A percentile compares a stretch with the other conserved stretches of the same genome.
phyloP scores from a whole-genome alignment of 176 grass and related monocot genomes.

The Ensete ventricosum region DNA sequence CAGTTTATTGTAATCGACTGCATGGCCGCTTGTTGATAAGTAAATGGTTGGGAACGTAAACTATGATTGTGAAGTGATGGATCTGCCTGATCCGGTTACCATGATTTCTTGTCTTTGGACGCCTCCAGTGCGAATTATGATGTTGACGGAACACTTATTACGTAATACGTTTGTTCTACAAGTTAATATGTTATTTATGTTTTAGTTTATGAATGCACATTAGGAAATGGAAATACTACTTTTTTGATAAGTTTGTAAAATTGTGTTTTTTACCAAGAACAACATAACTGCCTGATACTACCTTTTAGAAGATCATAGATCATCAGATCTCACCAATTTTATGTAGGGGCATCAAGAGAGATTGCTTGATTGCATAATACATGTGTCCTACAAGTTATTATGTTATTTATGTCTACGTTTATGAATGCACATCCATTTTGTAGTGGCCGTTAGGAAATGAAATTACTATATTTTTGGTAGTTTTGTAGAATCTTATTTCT shows the following conservation, averaged over 20 bases:
- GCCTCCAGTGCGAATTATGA: background rate
- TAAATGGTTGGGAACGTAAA: too few relatives aligned
- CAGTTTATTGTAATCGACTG: background rate
- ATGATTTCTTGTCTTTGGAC: background rate
- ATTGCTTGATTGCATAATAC: background rate
- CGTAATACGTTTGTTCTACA: background rate
- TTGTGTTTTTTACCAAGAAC: background rate
- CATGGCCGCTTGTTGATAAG: background rate
- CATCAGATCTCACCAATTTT: too few relatives aligned
- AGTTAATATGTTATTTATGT: background rate
- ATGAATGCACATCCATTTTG: background rate
- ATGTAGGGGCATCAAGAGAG: too few relatives aligned
- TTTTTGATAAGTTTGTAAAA: background rate
- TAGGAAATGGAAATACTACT: background rate
- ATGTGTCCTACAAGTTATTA: background rate
- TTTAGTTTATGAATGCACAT: background rate
- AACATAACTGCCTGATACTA: background rate
- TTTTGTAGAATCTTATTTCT: background rate
- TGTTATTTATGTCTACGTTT: background rate
- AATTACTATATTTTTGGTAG: background rate
- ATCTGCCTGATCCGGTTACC: background rate
- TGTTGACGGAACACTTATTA: background rate
- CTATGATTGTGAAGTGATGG: too few relatives aligned
- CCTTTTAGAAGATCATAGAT: too few relatives aligned
- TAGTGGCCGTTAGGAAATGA: background rate